Conservation (phyloP, 805 yeast species). For the Ogataea naganishii region DNA sequence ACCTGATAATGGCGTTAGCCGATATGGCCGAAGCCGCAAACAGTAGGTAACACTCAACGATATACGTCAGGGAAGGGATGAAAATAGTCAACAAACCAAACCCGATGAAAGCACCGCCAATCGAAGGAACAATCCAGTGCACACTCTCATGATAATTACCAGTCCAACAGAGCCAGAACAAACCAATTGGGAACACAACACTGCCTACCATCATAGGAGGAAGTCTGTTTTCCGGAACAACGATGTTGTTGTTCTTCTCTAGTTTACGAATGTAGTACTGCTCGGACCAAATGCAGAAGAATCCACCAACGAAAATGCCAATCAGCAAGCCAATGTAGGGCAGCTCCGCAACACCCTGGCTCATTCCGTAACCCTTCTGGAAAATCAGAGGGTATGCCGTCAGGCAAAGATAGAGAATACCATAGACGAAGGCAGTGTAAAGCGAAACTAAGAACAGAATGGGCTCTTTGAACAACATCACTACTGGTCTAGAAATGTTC, state of each 20-base stretch:
- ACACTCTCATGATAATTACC: constrained; percentile 61
- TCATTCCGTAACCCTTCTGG: constrained; percentile 49
- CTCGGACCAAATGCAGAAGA: constrained; percentile 45
- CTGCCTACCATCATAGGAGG: constrained; percentile 71
- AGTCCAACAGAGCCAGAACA: constrained; percentile 85
- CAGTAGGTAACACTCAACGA: constrained; percentile 60
- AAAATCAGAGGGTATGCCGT: constrained; percentile 74
- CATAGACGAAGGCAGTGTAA: constrained; percentile 74
- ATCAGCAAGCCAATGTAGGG: constrained; percentile 73
- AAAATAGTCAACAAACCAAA: constrained; percentile 63
- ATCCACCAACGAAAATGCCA: constrained; percentile 58
- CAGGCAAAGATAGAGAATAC: constrained; percentile 64
- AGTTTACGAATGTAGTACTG: constrained; percentile 38
- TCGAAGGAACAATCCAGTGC: constrained; percentile 78
- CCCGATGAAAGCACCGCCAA: constrained; percentile 57
- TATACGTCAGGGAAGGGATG: constrained; percentile 60
- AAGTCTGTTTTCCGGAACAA: constrained; percentile 74
- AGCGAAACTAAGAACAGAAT: constrained; percentile 58
- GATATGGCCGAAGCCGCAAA: constrained; percentile 78
- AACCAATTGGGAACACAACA: constrained; percentile 63
- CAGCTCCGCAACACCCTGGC: constrained; percentile 58
- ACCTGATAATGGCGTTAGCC: constrained; percentile 63
- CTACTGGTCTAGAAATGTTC: constrained; percentile 59
- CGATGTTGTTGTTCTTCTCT: constrained; percentile 43
- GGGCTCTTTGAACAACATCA: constrained; percentile 63